Conservation (phyloP, 2,329 filamentous ascomycete species). For the Stachybotrys elegans region DNA sequence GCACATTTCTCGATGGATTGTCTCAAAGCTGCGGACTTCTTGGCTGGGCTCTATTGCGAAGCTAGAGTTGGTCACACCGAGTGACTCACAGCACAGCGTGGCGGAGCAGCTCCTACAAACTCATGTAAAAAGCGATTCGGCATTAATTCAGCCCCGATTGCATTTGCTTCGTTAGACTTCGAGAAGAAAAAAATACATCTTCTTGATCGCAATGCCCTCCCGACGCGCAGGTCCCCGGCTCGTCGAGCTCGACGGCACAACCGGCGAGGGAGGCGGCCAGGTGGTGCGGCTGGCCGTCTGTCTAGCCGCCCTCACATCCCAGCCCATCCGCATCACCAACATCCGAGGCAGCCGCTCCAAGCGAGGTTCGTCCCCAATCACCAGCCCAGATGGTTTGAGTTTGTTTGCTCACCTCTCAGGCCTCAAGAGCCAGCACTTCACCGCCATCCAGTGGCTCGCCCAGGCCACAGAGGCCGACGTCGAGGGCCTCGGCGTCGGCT, state of each 20-base stretch:
- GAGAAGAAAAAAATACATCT: no score
- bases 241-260: slow-evolving; percentile 51
- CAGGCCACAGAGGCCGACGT: slow-evolving; percentile 45
- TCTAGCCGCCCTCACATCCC: slow-evolving; percentile 50
- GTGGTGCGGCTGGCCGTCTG: slow-evolving; percentile 51
- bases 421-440: slow-evolving; percentile 56
- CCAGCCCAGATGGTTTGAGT: not conserved
- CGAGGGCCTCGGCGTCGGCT: slow-evolving; percentile 46
- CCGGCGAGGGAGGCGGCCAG: slow-evolving; percentile 59
- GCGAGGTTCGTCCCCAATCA: slow-evolving; percentile 18
- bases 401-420: slow-evolving; percentile 40
- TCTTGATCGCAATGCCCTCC: no score
- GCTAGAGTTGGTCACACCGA: no score
- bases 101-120: no score
- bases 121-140: no score
- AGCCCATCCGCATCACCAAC: slow-evolving; percentile 47
- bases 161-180: no score
- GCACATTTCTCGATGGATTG: no score
- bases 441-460: slow-evolving; percentile 50
- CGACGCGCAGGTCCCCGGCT: no score
- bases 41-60: no score
- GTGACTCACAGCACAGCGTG: no score
- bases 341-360: slow-evolving; percentile 46
- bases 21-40: no score
- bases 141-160: no score